phyloP scores from a whole-genome alignment of 1,139 yeast species.

The Diutina siamensis region DNA sequence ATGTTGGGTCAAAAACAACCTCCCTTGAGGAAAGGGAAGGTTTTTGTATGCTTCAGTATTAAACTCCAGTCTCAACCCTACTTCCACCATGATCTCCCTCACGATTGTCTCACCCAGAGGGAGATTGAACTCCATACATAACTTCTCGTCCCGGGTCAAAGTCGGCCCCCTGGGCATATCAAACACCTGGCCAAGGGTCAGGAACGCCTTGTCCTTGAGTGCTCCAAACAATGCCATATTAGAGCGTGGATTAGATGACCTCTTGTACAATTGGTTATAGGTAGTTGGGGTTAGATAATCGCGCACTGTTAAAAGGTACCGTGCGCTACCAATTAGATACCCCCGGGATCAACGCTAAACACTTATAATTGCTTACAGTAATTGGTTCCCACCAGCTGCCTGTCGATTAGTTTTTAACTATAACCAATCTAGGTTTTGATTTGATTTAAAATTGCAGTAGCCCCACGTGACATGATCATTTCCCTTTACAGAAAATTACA shows the following conservation, averaged over 20 bases:
- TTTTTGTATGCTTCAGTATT: conserved; percentile 17
- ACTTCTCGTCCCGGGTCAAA: conserved; percentile 54
- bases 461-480: too few species aligned
- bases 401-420: too few species aligned
- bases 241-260: too few species aligned
- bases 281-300: not conserved
- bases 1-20: conserved; percentile 58
- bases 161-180: conserved; percentile 22
- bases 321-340: not conserved
- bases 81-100: conserved; percentile 60
- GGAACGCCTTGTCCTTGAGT: conserved; percentile 14
- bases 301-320: not conserved
- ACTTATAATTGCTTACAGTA: too few species aligned
- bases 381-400: too few species aligned
- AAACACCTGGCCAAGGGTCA: conserved; percentile 28
- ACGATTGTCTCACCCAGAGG: conserved; percentile 63
- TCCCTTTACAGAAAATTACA: too few species aligned
- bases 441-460: too few species aligned
- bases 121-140: conserved; percentile 52
- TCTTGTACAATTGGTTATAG: too few species aligned
- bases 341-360: too few species aligned
- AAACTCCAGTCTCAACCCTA: conserved; percentile 37
- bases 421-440: too few species aligned
- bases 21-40: conserved; percentile 37
- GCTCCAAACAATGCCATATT: conserved; percentile 12